Evolutionary conservation across 1,284 basidiomycete species (phyloP).

Genomic region (Singerocomus inundabilis): DNA sequence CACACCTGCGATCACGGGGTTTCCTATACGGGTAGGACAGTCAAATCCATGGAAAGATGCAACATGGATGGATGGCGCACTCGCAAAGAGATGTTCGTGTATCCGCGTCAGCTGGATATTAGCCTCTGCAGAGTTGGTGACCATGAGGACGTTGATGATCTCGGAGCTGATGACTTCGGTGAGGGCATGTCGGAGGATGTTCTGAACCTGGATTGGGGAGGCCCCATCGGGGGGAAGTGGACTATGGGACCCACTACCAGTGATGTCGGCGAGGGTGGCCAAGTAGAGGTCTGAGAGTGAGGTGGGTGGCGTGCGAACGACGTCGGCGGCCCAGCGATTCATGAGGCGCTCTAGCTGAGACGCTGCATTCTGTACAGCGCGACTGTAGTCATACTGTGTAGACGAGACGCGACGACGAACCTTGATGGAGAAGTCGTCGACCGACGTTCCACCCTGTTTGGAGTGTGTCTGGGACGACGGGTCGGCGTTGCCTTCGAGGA

Average conservation of each 20-base stretch:
- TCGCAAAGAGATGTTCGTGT: conserved; percentile 79
- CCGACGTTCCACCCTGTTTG: conserved; percentile 54
- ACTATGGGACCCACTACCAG: conserved; percentile 38
- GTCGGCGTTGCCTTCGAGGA: conserved; percentile 63
- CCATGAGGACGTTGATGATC: conserved; percentile 76
- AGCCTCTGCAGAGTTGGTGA: conserved; percentile 74
- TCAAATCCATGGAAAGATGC: too few relatives aligned
- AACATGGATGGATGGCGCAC: conserved; percentile 42
- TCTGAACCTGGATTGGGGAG: conserved; percentile 69
- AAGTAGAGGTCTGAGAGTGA: conserved; percentile 53
- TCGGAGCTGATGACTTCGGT: conserved; percentile 75
- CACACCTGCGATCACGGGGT: conserved; percentile 76
- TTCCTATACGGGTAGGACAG: conserved; percentile 43
- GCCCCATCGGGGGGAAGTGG: conserved; percentile 37
- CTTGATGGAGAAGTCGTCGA: conserved; percentile 84
- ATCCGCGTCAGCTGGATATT: conserved; percentile 78
- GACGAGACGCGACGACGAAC: conserved; percentile 38
- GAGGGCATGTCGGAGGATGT: conserved; percentile 72
- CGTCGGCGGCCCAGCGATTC: conserved; percentile 79
- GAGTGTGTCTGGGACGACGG: conserved; percentile 31
- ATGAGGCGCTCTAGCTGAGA: conserved; percentile 75
- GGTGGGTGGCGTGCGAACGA: conserved; percentile 56
- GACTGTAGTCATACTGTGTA: neutral
- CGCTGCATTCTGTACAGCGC: conserved; percentile 52
- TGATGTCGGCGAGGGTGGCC: conserved; percentile 61